Percentiles rank a stretch among this genome's conserved stretches.
Conservation (phyloP, 345 rosid genomes). For the Toxicodendron radicans region DNA sequence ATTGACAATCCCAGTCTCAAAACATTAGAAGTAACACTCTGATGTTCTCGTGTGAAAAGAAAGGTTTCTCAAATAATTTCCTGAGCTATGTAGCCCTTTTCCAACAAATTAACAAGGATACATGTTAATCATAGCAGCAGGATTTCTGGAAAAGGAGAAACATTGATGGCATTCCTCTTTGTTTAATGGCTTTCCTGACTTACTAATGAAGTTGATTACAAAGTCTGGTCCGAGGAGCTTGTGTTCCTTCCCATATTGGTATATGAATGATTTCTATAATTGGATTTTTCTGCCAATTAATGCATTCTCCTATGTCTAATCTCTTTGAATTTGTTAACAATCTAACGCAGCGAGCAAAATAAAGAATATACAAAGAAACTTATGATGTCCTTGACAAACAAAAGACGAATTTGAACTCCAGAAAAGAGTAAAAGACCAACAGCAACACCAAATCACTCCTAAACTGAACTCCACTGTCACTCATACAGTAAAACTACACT, state of each 20-base stretch:
- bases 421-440: too few species aligned
- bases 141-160: background rate
- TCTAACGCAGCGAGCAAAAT: too few species aligned
- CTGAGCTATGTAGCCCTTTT: background rate
- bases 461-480: background rate
- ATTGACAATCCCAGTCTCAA: background rate
- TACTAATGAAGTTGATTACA: background rate
- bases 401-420: background rate
- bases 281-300: background rate
- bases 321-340: background rate
- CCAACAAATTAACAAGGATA: background rate
- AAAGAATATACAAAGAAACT: background rate
- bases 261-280: background rate
- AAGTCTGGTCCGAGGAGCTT: background rate
- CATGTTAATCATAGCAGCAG: too few species aligned
- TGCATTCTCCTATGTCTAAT: background rate
- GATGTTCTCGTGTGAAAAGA: background rate
- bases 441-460: background rate
- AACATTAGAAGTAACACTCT: background rate
- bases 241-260: background rate
- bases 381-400: background rate
- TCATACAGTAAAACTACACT: too few species aligned
- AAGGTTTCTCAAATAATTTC: background rate
- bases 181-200: background rate
- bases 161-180: background rate